Evolutionary conservation across 768 basidiomycete genomes (phyloP), one percentile per base, ranked within the genome.

Genomic region (Lactarius sanguifluus): DNA sequence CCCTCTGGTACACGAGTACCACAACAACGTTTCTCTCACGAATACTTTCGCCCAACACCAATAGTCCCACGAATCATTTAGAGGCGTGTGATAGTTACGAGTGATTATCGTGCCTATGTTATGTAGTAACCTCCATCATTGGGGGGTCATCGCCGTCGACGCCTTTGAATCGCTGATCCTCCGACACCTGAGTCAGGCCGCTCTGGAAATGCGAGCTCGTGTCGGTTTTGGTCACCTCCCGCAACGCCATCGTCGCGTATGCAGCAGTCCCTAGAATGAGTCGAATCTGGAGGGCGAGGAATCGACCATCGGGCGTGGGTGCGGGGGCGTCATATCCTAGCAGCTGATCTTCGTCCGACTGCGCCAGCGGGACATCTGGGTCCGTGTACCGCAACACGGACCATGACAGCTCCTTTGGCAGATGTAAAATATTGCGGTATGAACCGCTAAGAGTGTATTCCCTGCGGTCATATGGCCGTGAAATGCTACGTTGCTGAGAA

Each of bases 181-280:
- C 92, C 25, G 91, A 87, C 38, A 84, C 81, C 61, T 81, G 82
- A 15, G 93, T 95, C 67, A 95, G 81, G 70, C 80, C 79, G n/a
- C 83, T 90, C 74, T 97, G 96, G 78, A 87, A 89, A 72, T 94
- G 94, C 47, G 94, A 89, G 75, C 93, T 94, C 23, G 96, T 98
- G 73, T 98, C 95, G 40, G 90, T 92, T 79, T 96, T 98, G 16
- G 95, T 94, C 54, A 97, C 86, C 78, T 97, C 94, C 50, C 94
- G 86, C 71, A 99, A 76, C 4, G 96, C 96, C 97, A 99, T 99
- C 2, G 97, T 99, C 2, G 97, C 97, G 77, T 98, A 99, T 5
- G 94, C 90, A 0, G 94, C 91, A 8, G 94, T 93, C 16, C 92
- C 94, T 18, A 99, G 83, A n/a, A 83, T 86, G 62, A 98, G 77